Conservation (phyloP, 2,329 filamentous ascomycete species). For the Dactylella cylindrospora region DNA sequence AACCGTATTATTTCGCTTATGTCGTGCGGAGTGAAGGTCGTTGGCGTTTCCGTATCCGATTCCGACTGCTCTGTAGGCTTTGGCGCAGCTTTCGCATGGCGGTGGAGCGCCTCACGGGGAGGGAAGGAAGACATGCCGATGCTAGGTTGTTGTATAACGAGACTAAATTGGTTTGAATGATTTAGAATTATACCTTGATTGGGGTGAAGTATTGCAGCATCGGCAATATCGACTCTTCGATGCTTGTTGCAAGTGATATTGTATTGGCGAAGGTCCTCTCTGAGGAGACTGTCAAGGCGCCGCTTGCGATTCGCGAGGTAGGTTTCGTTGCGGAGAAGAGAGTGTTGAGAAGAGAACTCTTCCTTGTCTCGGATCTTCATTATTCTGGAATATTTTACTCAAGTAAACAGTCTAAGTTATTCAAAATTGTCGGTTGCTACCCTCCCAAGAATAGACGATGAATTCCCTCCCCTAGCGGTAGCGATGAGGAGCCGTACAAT, state of each 20-base stretch:
- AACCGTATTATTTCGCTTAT: neutral
- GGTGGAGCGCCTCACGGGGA: neutral
- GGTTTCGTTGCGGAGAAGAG: neutral
- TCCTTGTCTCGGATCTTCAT: conserved; percentile 27
- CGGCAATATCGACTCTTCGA: no score
- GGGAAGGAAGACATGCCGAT: neutral
- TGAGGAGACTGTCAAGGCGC: neutral
- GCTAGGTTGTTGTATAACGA: neutral
- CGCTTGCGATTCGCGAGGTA: conserved; percentile 5
- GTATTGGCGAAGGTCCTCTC: neutral
- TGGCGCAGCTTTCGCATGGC: no score
- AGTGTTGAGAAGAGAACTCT: conserved; percentile 5
- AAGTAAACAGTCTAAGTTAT: no score
- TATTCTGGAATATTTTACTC: no score
- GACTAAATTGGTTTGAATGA: neutral
- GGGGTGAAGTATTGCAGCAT: no score
- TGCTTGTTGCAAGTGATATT: neutral
- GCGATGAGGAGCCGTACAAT: no score
- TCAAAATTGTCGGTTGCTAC: no score
- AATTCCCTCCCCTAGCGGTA: no score
- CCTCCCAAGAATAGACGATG: no score
- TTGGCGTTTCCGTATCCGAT: no score
- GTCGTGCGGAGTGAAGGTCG: neutral
- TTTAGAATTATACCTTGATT: neutral
- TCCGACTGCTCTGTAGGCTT: no score